phyloP scores from a whole-genome alignment of 345 rosid genomes.

The Ceriops decandra region DNA sequence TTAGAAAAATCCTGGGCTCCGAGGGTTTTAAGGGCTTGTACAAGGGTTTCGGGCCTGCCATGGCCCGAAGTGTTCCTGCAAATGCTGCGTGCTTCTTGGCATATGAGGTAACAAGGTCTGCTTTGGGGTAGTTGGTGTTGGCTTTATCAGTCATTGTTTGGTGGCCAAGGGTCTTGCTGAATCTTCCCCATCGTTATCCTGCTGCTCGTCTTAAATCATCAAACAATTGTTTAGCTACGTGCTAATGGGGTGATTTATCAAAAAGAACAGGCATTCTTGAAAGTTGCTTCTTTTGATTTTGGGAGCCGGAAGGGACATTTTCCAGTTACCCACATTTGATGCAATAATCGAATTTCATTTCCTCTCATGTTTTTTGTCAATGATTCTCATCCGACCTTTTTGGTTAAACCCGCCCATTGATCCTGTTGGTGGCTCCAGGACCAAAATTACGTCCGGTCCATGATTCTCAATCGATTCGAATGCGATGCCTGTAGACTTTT shows the following conservation, averaged over 20 bases:
- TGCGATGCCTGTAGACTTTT: no score
- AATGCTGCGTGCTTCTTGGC: slow-evolving; percentile 99
- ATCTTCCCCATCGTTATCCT: slow-evolving; percentile 10
- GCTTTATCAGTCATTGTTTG: not conserved
- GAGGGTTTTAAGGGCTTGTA: slow-evolving; percentile 93
- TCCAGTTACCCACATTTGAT: slow-evolving; percentile 1
- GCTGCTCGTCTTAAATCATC: slow-evolving; percentile 12
- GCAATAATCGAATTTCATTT: not conserved
- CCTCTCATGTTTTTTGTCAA: not conserved
- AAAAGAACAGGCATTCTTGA: not conserved
- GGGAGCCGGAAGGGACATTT: slow-evolving; percentile 17
- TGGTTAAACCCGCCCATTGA: not conserved
- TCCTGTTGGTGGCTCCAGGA: not conserved
- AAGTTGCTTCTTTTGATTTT: not conserved
- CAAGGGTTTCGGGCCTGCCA: slow-evolving; percentile 94
- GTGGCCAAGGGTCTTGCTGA: slow-evolving; percentile 1
- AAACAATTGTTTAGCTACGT: slow-evolving; percentile 19
- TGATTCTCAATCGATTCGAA: not conserved
- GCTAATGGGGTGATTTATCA: not conserved
- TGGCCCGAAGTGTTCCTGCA: slow-evolving; percentile 94
- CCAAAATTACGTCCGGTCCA: not conserved
- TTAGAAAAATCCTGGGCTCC: slow-evolving; percentile 59
- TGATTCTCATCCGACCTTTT: no score
- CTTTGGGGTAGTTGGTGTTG: slow-evolving; percentile 56
- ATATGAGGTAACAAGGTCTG: slow-evolving; percentile 75